Conservation (phyloP, 169 alveolate species). For the Plasmodium fragile region DNA sequence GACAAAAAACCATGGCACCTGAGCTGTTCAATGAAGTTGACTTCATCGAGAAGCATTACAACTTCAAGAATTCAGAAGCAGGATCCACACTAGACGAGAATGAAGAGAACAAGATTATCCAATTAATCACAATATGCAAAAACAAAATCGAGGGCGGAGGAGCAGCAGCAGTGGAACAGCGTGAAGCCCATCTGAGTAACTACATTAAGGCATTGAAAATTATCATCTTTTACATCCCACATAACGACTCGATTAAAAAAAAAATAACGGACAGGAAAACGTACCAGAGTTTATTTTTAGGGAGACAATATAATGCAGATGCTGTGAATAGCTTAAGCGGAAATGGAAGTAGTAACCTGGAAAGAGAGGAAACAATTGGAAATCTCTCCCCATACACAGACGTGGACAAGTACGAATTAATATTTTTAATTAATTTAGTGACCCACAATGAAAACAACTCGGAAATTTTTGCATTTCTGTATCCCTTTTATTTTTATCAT, state of each 20-base stretch:
- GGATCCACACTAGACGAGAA: conserved; percentile 40
- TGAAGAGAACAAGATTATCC: conserved; percentile 40
- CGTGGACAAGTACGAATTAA: conserved; percentile 58
- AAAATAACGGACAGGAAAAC: conserved; percentile 56
- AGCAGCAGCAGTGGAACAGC: background rate
- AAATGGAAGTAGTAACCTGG: background rate
- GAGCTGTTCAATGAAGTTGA: conserved; percentile 37
- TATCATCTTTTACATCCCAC: conserved; percentile 41
- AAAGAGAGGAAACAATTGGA: background rate
- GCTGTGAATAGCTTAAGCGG: background rate
- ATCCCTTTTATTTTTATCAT: conserved; percentile 44
- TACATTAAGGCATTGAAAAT: conserved; percentile 50
- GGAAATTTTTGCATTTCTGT: conserved; percentile 32
- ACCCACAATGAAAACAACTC: conserved; percentile 55
- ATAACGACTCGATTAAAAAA: conserved; percentile 30
- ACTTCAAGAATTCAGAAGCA: conserved; percentile 13
- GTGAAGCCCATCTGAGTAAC: conserved; percentile 10
- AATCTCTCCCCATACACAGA: background rate
- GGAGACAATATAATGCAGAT: background rate
- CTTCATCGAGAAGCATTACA: conserved; percentile 32
- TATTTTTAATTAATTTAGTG: conserved; percentile 74
- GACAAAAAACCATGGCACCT: background rate
- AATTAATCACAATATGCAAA: conserved; percentile 9
- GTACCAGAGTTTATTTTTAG: conserved; percentile 31
- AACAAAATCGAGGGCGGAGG: conserved; percentile 11